Percentiles rank a stretch among this genome's conserved stretches.
Evolutionary conservation across 2,329 filamentous ascomycete species (phyloP).

Genomic region (Phialophora chinensis): DNA sequence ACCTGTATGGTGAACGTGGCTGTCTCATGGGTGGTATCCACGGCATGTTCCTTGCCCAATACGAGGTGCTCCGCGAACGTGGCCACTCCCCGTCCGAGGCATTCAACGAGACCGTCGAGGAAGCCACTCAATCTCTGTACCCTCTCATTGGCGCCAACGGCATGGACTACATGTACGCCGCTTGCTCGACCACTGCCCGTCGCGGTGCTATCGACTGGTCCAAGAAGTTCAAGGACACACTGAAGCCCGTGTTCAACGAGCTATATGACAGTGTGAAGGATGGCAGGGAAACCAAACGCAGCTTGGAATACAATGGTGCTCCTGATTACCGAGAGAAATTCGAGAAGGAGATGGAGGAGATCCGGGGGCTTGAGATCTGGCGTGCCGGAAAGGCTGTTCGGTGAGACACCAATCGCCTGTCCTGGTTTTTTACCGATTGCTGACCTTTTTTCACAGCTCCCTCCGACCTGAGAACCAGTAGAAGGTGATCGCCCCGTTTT

Average conservation of each 20-base stretch:
- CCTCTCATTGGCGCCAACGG: conserved; percentile 95
- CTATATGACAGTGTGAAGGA: conserved; percentile 92
- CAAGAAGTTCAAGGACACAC: conserved; percentile 92
- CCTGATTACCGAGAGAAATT: conserved; percentile 96
- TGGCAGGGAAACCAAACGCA: conserved; percentile 93
- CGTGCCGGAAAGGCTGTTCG: conserved; percentile 96
- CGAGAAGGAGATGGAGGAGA: conserved; percentile 98
- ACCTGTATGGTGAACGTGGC: conserved; percentile 99
- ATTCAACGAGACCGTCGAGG: conserved; percentile 99
- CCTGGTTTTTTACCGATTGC: conserved; percentile 33
- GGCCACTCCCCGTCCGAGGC: conserved; percentile 97
- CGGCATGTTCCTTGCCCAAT: conserved; percentile 99
- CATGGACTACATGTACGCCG: conserved; percentile 99
- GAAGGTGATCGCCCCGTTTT: background rate
- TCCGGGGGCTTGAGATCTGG: conserved; percentile 98
- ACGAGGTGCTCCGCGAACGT: conserved; percentile 98
- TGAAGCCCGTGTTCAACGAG: conserved; percentile 98
- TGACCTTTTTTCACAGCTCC: conserved; percentile 55
- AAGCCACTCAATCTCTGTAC: conserved; percentile 97
- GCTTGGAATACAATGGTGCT: conserved; percentile 95
- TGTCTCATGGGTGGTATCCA: conserved; percentile 99
- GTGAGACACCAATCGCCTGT: conserved; percentile 52
- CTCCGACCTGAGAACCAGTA: conserved; percentile 83
- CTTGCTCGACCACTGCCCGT: conserved; percentile 97
- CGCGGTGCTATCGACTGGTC: conserved; percentile 99